Conservation (phyloP, 75 land plant genomes). For the Picea sitchensis region DNA sequence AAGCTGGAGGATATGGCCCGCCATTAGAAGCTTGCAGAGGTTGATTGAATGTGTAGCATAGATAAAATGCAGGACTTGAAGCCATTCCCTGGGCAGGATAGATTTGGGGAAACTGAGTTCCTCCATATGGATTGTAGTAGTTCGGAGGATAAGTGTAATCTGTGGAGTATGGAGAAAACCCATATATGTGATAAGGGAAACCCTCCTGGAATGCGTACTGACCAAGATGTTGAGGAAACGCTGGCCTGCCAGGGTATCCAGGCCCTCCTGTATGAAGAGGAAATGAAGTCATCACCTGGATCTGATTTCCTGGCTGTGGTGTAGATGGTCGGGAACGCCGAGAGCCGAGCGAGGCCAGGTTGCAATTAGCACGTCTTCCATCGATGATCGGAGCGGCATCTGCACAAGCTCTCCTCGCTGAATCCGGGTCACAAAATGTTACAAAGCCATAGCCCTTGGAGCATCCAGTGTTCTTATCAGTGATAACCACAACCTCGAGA, state of each 20-base stretch:
- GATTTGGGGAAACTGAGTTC: slow-evolving; percentile 10
- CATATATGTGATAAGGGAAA: not conserved
- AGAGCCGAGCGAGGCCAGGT: slow-evolving; percentile 77
- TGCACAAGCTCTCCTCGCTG: slow-evolving; percentile 77
- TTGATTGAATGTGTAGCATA: slow-evolving; percentile 3
- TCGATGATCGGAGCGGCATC: slow-evolving; percentile 78
- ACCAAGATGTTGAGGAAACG: slow-evolving; percentile 1
- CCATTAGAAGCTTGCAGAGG: not conserved
- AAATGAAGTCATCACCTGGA: not conserved
- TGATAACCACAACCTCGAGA: slow-evolving; percentile 78
- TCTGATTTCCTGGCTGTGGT: slow-evolving; percentile 13
- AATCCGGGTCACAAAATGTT: slow-evolving; percentile 74
- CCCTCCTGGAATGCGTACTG: slow-evolving; percentile 5
- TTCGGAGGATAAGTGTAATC: slow-evolving; percentile 8
- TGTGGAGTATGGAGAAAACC: slow-evolving; percentile 9
- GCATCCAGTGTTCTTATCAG: slow-evolving; percentile 80
- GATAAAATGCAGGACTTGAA: not conserved
- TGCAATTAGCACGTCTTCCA: slow-evolving; percentile 83
- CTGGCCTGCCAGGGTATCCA: slow-evolving; percentile 1
- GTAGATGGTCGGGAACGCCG: slow-evolving; percentile 28
- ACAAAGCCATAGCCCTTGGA: slow-evolving; percentile 93
- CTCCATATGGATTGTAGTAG: slow-evolving; percentile 12
- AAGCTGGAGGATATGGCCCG: not conserved
- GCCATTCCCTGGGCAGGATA: slow-evolving; percentile 6
- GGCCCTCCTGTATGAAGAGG: slow-evolving; percentile 2